Evolutionary conservation across 345 rosid species (phyloP).

Genomic region (Brassica carinata): DNA sequence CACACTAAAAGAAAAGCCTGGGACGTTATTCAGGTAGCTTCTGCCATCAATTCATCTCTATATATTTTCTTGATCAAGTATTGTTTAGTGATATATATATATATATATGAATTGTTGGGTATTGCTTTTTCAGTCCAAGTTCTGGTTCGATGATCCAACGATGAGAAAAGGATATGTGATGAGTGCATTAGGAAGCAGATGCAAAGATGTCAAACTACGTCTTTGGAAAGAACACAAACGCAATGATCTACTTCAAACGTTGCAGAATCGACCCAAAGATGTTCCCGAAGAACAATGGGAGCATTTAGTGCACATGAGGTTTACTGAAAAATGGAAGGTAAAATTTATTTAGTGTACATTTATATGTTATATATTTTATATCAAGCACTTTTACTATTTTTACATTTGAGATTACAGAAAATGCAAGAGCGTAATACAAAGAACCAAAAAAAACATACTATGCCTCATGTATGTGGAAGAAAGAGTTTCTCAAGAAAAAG

Average conservation of each 20-base stretch:
- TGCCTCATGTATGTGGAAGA: slow-evolving; percentile 18
- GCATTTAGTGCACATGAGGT: not conserved
- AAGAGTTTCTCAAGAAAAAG: not conserved
- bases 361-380: not conserved
- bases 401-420: not conserved
- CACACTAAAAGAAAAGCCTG: not conserved
- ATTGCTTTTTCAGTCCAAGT: not conserved
- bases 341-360: not conserved
- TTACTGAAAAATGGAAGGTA: slow-evolving; percentile 11
- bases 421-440: not conserved
- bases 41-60: not conserved
- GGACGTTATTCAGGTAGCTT: not conserved
- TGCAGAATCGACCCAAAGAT: not conserved
- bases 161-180: not conserved
- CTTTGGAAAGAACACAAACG: not conserved
- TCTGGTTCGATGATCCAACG: not conserved
- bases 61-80: too few species aligned
- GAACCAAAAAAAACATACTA: not conserved
- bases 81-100: too few species aligned
- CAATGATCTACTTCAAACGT: not conserved
- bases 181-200: not conserved
- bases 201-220: not conserved
- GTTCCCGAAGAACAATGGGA: not conserved
- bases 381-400: not conserved
- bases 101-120: too few species aligned